These are phyloP conservation scores for Argentina anserina DNA, from an alignment of 306 rosid species.

Conservation along the genomic window DNA sequence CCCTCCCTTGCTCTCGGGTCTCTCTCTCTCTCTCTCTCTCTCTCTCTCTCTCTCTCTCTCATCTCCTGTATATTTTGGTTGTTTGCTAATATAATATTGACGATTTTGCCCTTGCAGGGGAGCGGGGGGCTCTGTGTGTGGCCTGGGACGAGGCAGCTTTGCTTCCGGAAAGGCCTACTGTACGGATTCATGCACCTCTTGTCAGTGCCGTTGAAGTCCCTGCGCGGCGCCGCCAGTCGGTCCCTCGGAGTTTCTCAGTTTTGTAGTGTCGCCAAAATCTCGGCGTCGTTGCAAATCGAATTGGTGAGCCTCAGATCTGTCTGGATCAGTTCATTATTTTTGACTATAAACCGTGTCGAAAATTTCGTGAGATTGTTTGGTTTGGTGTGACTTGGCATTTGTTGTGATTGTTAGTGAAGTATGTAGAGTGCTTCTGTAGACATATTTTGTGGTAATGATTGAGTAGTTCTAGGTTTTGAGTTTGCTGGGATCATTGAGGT, in stretches of 20 bases:
- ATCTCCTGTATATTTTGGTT: background rate
- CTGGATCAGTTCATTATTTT: background rate
- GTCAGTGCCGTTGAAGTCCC: conserved; percentile 73
- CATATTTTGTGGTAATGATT: background rate
- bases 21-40: background rate
- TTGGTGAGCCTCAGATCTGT: conserved; percentile 51
- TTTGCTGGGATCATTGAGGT: background rate
- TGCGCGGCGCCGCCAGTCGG: conserved; percentile 88
- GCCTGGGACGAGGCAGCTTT: conserved; percentile 80
- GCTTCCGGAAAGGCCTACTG: conserved; percentile 63
- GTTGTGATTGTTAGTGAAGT: background rate
- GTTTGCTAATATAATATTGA: background rate
- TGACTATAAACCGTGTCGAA: background rate
- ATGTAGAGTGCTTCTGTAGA: background rate
- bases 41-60: conserved; percentile 1
- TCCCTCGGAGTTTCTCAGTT: conserved; percentile 75
- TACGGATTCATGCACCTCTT: conserved; percentile 75
- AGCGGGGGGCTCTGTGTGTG: conserved; percentile 61
- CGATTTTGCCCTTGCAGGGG: conserved; percentile 28
- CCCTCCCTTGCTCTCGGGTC: conserved; percentile 62
- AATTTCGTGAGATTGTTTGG: background rate
- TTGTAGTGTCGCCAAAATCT: conserved; percentile 83
- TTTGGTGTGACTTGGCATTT: background rate
- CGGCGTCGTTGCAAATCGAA: conserved; percentile 83
- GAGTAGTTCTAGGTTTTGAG: background rate